These are phyloP conservation scores for Penicillium sp. DNA, from an alignment of 2,329 filamentous ascomycete species.

Conservation along the genomic window DNA sequence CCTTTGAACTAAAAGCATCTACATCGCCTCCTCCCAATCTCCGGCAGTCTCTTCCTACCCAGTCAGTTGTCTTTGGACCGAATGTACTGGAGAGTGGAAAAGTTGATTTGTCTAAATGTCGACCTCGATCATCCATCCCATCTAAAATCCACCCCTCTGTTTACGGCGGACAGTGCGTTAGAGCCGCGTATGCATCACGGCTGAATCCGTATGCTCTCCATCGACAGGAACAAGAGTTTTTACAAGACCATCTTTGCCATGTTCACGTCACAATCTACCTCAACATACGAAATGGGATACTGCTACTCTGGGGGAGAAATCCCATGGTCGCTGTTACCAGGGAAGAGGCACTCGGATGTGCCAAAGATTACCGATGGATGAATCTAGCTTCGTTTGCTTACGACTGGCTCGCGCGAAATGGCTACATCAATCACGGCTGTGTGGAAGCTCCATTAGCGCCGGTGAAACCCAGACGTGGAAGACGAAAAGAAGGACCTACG, in stretches of 20 bases:
- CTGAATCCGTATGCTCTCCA: constrained; percentile 88
- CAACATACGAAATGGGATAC: constrained; percentile 91
- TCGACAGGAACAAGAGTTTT: constrained; percentile 73
- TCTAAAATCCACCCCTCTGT: constrained; percentile 67
- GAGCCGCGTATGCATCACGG: constrained; percentile 83
- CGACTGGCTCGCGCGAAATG: constrained; percentile 84
- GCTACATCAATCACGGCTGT: constrained; percentile 97
- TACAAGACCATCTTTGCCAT: constrained; percentile 79
- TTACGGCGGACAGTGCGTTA: constrained; percentile 88
- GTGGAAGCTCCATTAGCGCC: constrained; percentile 62
- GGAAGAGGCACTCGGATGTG: constrained; percentile 86
- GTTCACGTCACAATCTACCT: constrained; percentile 91
- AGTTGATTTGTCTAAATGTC: constrained; percentile 51
- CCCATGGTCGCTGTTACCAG: constrained; percentile 77
- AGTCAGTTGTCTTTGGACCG: constrained; percentile 15
- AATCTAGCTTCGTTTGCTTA: constrained; percentile 84
- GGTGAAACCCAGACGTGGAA: constrained; percentile 39
- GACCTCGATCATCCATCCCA: constrained; percentile 81
- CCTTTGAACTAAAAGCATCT: constrained; percentile 25
- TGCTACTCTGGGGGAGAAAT: constrained; percentile 85
- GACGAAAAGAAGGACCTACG: constrained; percentile 60
- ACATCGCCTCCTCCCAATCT: constrained; percentile 25
- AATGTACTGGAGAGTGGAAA: constrained; percentile 26
- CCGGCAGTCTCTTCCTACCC: constrained; percentile 12
- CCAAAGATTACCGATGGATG: constrained; percentile 83